phyloP scores from a whole-genome alignment of 768 basidiomycete genomes.

The Udeniomyces megalosporus region DNA sequence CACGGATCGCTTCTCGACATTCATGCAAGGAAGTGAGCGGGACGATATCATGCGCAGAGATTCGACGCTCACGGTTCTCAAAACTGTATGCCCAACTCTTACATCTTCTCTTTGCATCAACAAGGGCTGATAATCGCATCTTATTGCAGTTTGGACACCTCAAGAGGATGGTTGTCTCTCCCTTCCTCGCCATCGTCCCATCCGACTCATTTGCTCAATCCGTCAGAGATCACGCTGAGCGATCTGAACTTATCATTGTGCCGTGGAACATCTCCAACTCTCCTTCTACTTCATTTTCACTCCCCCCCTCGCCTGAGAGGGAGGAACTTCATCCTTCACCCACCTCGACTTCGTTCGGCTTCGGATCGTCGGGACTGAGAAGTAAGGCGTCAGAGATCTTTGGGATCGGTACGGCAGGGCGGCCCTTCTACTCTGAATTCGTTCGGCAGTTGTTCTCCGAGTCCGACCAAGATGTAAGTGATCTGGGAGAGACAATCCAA shows the following conservation, averaged over 20 bases:
- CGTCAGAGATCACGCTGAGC: slow-evolving; percentile 45
- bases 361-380: no score
- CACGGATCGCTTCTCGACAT: slow-evolving; percentile 69
- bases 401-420: no score
- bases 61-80: slow-evolving; percentile 40
- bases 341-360: no score
- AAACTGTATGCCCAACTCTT: slow-evolving; percentile 33
- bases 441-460: slow-evolving; percentile 64
- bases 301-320: no score
- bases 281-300: no score
- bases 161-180: slow-evolving; percentile 47
- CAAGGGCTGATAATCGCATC: slow-evolving; percentile 31
- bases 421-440: slow-evolving; percentile 54
- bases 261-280: slow-evolving; percentile 57
- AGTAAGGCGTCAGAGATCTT: no score
- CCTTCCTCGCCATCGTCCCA: slow-evolving; percentile 56
- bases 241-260: slow-evolving; percentile 59
- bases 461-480: slow-evolving; percentile 43
- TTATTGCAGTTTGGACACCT: slow-evolving; percentile 44
- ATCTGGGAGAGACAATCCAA: neutral
- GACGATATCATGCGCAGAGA: slow-evolving; percentile 37
- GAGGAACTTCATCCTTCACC: no score
- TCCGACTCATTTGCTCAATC: slow-evolving; percentile 53
- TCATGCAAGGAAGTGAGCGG: slow-evolving; percentile 58
- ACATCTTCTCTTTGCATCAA: slow-evolving; percentile 60